Evolutionary conservation across 2,329 filamentous ascomycete genomes (phyloP).

Genomic region (Cytospora leucostoma): DNA sequence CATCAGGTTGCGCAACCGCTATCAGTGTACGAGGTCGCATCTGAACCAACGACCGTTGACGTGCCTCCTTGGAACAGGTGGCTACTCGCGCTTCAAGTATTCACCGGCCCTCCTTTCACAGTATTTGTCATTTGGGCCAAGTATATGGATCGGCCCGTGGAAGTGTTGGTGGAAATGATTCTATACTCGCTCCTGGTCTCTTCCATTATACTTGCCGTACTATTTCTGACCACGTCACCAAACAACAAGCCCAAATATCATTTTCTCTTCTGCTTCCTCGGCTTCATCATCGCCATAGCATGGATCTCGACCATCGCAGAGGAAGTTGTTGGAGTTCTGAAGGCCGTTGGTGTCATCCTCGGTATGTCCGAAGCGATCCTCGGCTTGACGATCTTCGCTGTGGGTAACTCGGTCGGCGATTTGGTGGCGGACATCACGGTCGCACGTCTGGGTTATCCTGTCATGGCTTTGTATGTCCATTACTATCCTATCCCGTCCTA

Average conservation of each 20-base stretch:
- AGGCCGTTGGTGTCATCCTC: slow-evolving; percentile 87
- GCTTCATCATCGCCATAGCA: slow-evolving; percentile 86
- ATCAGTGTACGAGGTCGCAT: slow-evolving; percentile 8
- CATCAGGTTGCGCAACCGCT: slow-evolving; percentile 28
- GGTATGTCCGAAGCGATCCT: slow-evolving; percentile 94
- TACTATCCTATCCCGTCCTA: not conserved
- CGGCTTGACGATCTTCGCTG: slow-evolving; percentile 92
- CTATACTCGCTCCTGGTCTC: slow-evolving; percentile 70
- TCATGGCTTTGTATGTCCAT: slow-evolving; percentile 76
- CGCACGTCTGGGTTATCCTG: slow-evolving; percentile 87
- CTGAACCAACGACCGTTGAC: slow-evolving; percentile 31
- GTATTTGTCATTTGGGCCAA: slow-evolving; percentile 73
- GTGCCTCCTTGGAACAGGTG: slow-evolving; percentile 80
- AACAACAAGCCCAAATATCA: slow-evolving; percentile 71
- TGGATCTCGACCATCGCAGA: slow-evolving; percentile 97
- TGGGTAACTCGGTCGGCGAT: slow-evolving; percentile 93
- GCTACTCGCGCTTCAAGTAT: slow-evolving; percentile 82
- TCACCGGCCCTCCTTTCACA: slow-evolving; percentile 84
- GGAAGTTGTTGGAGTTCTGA: slow-evolving; percentile 92
- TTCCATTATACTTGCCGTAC: slow-evolving; percentile 62
- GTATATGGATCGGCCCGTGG: slow-evolving; percentile 55
- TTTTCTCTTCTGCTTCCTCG: slow-evolving; percentile 79
- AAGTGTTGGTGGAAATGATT: slow-evolving; percentile 56
- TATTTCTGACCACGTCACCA: slow-evolving; percentile 70
- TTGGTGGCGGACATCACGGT: slow-evolving; percentile 94